Evolutionary conservation across 768 basidiomycete species (phyloP).

Genomic region (Chalciporus chontae): DNA sequence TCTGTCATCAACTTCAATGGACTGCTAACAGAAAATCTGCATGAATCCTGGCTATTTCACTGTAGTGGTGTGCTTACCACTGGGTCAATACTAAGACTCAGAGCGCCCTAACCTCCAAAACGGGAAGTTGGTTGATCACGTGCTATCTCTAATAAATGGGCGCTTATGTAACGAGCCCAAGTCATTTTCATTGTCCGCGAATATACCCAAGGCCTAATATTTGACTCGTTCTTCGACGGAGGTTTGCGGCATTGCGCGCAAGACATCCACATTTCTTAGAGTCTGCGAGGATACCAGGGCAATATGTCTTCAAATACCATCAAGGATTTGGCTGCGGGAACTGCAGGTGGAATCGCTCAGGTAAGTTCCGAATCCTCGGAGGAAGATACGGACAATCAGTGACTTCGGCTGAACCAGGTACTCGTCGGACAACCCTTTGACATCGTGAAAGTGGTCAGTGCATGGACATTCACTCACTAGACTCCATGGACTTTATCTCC

Average conservation of each 20-base stretch:
- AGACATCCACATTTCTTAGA: neutral
- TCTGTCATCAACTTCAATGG: constrained; percentile 12
- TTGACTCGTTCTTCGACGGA: neutral
- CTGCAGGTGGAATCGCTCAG: constrained; percentile 89
- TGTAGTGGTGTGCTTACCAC: constrained; percentile 10
- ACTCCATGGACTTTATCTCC: constrained; percentile 6
- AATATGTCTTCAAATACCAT: constrained; percentile 50
- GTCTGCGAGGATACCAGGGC: constrained; percentile 9
- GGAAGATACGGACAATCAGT: neutral
- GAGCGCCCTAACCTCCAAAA: constrained; percentile 13
- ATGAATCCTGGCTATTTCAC: constrained; percentile 2
- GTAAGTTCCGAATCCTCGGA: constrained; percentile 32
- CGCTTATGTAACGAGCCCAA: constrained; percentile 4
- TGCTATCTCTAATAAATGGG: neutral
- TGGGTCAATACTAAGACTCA: neutral
- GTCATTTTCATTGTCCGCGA: constrained; percentile 21
- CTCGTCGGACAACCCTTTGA: constrained; percentile 94
- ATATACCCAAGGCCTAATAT: constrained; percentile 10
- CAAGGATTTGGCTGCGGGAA: constrained; percentile 88
- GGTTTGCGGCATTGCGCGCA: neutral
- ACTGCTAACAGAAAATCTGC: constrained; percentile 2
- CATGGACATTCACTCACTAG: neutral
- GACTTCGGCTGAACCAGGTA: constrained; percentile 45
- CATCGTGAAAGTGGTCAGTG: constrained; percentile 91
- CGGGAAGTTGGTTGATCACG: constrained; percentile 11